Evolutionary conservation across 306 rosid species (phyloP).

Genomic region (Prunus mume): DNA sequence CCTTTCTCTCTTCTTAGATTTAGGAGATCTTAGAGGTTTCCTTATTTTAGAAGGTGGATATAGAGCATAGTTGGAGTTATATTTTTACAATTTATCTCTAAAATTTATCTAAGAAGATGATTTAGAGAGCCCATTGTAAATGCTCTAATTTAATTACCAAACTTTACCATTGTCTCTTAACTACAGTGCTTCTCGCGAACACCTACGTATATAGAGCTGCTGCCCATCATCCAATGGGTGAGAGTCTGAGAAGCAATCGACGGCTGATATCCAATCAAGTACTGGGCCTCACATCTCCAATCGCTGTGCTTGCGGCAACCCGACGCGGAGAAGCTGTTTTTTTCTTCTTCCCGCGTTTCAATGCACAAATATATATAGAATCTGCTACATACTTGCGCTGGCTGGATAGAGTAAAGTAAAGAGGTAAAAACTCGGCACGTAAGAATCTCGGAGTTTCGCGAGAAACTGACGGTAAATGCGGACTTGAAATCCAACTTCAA

Average conservation of each 20-base stretch:
- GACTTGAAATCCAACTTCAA: conserved; percentile 12
- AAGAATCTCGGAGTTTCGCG: too few species aligned
- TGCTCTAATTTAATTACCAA: not conserved
- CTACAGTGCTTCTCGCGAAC: not conserved
- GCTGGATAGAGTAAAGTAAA: too few species aligned
- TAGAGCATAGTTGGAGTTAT: too few species aligned
- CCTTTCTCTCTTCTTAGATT: too few species aligned
- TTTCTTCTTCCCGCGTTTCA: not conserved
- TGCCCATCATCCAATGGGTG: not conserved
- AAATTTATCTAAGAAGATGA: too few species aligned
- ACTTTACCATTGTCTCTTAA: not conserved
- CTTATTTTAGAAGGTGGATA: too few species aligned
- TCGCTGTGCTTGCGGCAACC: conserved; percentile 12
- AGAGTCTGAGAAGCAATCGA: not conserved
- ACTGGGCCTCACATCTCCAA: not conserved
- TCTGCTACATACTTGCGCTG: not conserved
- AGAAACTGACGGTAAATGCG: conserved; percentile 3
- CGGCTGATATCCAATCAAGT: not conserved
- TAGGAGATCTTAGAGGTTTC: too few species aligned
- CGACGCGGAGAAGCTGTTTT: not conserved
- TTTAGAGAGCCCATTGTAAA: too few species aligned
- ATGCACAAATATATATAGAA: not conserved
- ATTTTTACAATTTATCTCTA: too few species aligned
- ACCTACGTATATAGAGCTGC: not conserved
- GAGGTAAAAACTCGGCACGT: not conserved